phyloP scores from a whole-genome alignment of 164 flowering plant genomes.

The Tetrastigma voinierianum region DNA sequence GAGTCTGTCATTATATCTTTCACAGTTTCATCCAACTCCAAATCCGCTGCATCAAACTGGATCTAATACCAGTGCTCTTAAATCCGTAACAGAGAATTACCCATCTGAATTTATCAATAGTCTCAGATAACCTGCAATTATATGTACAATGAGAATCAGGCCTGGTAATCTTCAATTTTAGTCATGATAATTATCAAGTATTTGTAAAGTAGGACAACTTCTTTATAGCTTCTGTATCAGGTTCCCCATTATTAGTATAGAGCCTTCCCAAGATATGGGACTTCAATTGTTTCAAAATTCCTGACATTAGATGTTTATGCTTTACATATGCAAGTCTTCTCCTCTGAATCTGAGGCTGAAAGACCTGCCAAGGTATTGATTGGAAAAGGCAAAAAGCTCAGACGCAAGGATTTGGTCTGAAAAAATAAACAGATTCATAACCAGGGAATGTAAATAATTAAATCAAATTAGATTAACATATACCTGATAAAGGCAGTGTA shows the following conservation, averaged over 20 bases:
- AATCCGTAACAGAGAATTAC: slow-evolving; percentile 24
- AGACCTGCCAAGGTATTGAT: slow-evolving; percentile 28
- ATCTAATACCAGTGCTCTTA: slow-evolving; percentile 31
- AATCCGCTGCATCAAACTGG: slow-evolving; percentile 29
- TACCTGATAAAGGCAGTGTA: slow-evolving; percentile 35
- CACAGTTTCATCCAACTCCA: slow-evolving; percentile 29
- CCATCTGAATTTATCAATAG: slow-evolving; percentile 37
- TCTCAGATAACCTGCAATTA: no score
- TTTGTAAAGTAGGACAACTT: no score
- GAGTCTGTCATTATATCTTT: slow-evolving; percentile 29
- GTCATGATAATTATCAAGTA: not conserved
- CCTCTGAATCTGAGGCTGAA: slow-evolving; percentile 49
- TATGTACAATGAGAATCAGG: no score
- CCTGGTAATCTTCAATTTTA: no score
- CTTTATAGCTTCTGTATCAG: slow-evolving; percentile 28
- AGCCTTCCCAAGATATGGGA: slow-evolving; percentile 35
- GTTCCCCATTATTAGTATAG: slow-evolving; percentile 31
- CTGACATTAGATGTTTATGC: slow-evolving; percentile 45
- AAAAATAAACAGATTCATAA: no score
- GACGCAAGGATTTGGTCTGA: not conserved
- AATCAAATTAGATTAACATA: no score
- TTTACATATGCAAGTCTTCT: slow-evolving; percentile 37
- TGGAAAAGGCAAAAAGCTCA: not conserved
- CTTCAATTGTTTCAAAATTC: slow-evolving; percentile 33
- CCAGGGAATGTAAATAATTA: no score